Base-by-base conservation (phyloP, 371 early-diverging fungal genomes). In the Phascolomyces articulosus region DNA sequence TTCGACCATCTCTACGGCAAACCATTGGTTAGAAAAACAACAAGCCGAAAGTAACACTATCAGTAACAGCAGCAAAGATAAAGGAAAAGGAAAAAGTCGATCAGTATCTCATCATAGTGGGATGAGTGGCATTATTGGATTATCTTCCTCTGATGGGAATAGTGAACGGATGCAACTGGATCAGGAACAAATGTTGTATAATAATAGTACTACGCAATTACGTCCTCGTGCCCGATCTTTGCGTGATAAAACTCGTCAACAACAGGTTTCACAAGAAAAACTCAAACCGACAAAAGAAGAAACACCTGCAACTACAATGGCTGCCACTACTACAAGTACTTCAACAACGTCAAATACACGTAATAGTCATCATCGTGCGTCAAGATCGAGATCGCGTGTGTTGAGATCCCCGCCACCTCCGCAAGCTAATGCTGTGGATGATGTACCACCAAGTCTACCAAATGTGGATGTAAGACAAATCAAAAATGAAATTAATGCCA, bases 321-420 rank as follows among this genome's bases (percentile, higher is more conserved):
- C 53, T 6, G 24, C 53, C 23, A 40, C 38, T 18, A 41, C 59
- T 21, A 16, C 23, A 20, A 57, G 11, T 34, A 9, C 34, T n/a
- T n/a, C n/a, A 40, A 40, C 38, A 28, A 41, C 59, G 21, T 4
- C 23, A 20, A 57, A 34, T 34, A 9, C 34, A 9, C 34, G n/a
- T 51, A 8, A 51, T 51, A 11, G 24, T n/a, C 21, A 24, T 47
- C n/a, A 18, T 20, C 51, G 34, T 28, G 48, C 57, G 41, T 58
- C 65, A 40, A 63, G 68, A 8, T 54, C 70, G 10, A 23, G 70
- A 51, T 70, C 70, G 15, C 62, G 70, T 21, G 63, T 66, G 16
- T 24, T 70, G 13, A 49, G 57, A 38, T 70, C 70, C 4, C 70
- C 70, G 15, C 70, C 70, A 2, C 70, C 70, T n/a, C 70, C 70